Base-by-base conservation (phyloP, 495 filamentous ascomycete species). In the Neurospora tetrasperma region DNA sequence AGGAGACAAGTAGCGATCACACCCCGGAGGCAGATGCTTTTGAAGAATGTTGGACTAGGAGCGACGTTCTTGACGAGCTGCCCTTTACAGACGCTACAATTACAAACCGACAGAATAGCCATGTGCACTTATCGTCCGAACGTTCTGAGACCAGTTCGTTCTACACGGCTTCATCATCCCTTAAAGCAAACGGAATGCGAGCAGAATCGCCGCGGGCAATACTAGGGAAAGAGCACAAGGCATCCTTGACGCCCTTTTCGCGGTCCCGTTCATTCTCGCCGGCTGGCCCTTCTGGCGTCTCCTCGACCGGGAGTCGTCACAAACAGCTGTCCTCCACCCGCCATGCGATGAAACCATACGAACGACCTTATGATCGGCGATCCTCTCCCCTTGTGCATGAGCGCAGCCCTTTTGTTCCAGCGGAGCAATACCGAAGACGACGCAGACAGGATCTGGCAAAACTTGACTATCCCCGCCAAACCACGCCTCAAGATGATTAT, bases 11-110 rank as follows among this genome's bases (percentile, higher is more conserved):
- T 71, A 73, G 59, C 59, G 80, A 71, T 35, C 77, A 87, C 31
- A 84, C 86, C 7, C 84, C 84, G 41, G 89, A 90, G 79, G 86
- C 84, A 11, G 88, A 89, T 74, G 89, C 86, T 5, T 82, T 86
- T 73, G 90, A 92, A 75, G 80, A 83, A 11, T 86, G 79, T 71
- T 87, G 84, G 85, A 73, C 73, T 8, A 83, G 82, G 81, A 82
- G 90, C 75, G 82, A 86, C 48, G 79, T 77, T 42, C 84, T 90
- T 14, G 90, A 92, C 71, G 84, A 84, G 35, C 73, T 80, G 35
- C 77, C 80, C 39, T 73, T 73, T 42, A 76, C 78, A 9, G 79
- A 81, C 4, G 74, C 79, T 20, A 42, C 83, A 10, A 83, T 79
- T 20, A 42, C 83, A 10, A 83, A 80, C 41, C 80, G 84, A 42